Conservation (phyloP, 345 rosid genomes). For the Turnera subulata region DNA sequence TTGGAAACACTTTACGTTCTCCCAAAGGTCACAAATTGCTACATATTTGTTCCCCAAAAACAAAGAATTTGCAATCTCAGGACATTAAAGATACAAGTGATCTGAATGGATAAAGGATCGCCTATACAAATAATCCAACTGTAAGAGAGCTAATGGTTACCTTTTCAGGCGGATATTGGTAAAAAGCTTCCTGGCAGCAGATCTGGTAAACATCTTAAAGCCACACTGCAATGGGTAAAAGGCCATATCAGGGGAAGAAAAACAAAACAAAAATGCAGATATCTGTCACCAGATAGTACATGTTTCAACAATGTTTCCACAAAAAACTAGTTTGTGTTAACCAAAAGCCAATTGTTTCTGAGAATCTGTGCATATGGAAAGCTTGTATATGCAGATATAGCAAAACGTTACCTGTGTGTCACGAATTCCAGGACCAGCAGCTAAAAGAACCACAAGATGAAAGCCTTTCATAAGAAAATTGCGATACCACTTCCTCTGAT, state of each 20-base stretch:
- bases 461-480: constrained; percentile 97
- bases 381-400: neutral
- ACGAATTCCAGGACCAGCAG: constrained; percentile 94
- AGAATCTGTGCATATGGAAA: neutral
- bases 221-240: constrained; percentile 64
- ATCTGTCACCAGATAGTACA: neutral
- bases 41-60: no score
- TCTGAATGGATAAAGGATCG: no score
- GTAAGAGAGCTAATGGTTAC: constrained; percentile 33
- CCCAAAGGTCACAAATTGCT: no score
- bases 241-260: constrained; percentile 9
- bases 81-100: neutral
- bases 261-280: neutral
- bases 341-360: no score
- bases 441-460: constrained; percentile 78
- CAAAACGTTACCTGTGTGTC: constrained; percentile 73
- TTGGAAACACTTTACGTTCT: no score
- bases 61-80: no score
- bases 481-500: constrained; percentile 98
- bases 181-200: constrained; percentile 94
- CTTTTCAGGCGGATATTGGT: constrained; percentile 80
- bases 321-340: neutral
- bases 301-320: neutral
- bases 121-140: no score
- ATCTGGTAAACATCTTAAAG: constrained; percentile 97